Evolutionary conservation across 805 yeast species (phyloP), one percentile per base, ranked within the genome.

Genomic region (Isabelozyma pseudorhagii): DNA sequence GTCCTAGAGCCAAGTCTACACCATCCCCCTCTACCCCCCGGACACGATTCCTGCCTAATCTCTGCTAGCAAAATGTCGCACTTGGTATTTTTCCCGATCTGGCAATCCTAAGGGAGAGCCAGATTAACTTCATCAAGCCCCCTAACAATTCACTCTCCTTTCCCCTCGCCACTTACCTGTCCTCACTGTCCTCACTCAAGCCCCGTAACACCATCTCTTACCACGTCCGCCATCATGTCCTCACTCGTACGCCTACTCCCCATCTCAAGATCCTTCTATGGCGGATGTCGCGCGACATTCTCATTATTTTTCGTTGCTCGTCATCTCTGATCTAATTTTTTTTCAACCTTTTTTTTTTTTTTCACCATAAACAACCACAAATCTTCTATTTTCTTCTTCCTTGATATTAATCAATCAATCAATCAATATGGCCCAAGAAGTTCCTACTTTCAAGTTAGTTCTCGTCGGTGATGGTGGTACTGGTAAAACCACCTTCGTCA

Each of bases 381-480:
- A 36, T 29, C 11, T 11, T 15, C 47, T 45, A 3, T 4, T 17
- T 8, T 25, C 29, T 34, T 40, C 39, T 44, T 47, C 10, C 18
- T 45, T 25, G 40, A 43, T 31, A 44, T 43, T 42, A 39, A 51
- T 42, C 40, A 44, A 42, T 34, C 46, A 56, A 52, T 48, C 53
- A 50, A 50, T 46, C 51, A 51, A 71, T 52, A 58, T 85, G 89
- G 83, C 88, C 64, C 78, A 77, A 66, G 86, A 84, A 80, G 96
- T 91, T 75, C 98, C 99, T 63, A 89, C 97, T 60, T 94, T 94
- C 78, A 94, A 94, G 82, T 85, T 94, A 75, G 99, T 94, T 66
- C 85, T 94, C 68, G 99, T 94, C 78, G 99, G 99, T 74, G 99
- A 94, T 72, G 99, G 99, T 83, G 99, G 99, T 85, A 94, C 99